Base-by-base conservation (phyloP, 1,139 yeast genomes). In the Sugiyamaella neomexicana region DNA sequence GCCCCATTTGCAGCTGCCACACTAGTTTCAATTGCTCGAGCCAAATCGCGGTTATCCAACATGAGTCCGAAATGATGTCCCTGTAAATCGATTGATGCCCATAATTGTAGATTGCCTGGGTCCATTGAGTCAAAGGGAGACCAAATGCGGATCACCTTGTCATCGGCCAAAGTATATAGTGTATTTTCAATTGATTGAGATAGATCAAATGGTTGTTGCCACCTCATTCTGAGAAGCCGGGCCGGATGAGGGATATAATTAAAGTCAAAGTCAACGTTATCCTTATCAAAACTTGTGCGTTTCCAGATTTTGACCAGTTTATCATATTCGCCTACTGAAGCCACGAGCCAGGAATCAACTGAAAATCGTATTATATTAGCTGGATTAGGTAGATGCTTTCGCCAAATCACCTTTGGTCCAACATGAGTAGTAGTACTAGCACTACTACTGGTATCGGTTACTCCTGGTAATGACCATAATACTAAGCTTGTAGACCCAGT, bases 251-350 rank as follows among this genome's bases (percentile, higher is more conserved):
- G 78, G 23, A 89, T 70, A 63, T 87, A 85, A 0, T 82, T 73
- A 60, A 89, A 74, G 63, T 87, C 96, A 68, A 89, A 90, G 25
- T 83, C 76, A 2, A 87, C 80, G 54, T 80, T 79, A 23, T 81
- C 85, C 40, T 77, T 75, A 10, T 88, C 93, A 63, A 84, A 87
- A 10, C 86, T 80, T 2, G 84, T 75, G 46, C 97, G 74, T 50
- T 84, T 78, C 96, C 97, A 91, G 3, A 90, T 77, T 65, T 88
- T 89, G 34, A 88, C 82, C 12, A 85, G 72, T 48, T 78, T 75
- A 66, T 89, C 96, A 65, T 78, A 80, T 46, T 72, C 72, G 13
- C 66, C 60, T 46, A 81, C 77, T 50, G 86, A 79, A 2, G 91
- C 85, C 25, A 91, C 81, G 49, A 84, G 74, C 55, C 80, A 80